Conservation (phyloP, 2,329 filamentous ascomycete genomes). For the Monilinia polystroma region DNA sequence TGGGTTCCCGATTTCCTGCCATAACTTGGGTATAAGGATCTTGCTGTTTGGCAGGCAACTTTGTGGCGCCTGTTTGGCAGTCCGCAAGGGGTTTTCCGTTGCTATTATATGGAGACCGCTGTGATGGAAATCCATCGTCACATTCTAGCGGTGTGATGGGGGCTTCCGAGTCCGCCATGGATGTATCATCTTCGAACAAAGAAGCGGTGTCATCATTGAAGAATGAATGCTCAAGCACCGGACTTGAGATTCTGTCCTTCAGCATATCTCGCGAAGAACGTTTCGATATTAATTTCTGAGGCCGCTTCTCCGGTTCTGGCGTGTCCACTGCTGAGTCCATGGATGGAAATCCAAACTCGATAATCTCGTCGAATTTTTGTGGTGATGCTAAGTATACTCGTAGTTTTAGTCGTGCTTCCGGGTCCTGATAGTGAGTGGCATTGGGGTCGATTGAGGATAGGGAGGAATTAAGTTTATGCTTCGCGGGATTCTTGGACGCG, state of each 20-base stretch:
- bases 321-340: slow-evolving; percentile 46
- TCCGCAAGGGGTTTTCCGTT: slow-evolving; percentile 43
- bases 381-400: slow-evolving; percentile 83
- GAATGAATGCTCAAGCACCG: slow-evolving; percentile 57
- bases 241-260: slow-evolving; percentile 39
- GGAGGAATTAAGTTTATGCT: slow-evolving; percentile 39
- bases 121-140: slow-evolving; percentile 36
- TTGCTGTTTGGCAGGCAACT: slow-evolving; percentile 35
- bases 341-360: slow-evolving; percentile 89
- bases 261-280: slow-evolving; percentile 27
- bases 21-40: slow-evolving; percentile 51
- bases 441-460: slow-evolving; percentile 62
- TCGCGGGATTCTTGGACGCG: slow-evolving; percentile 30
- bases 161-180: slow-evolving; percentile 58
- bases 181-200: slow-evolving; percentile 54
- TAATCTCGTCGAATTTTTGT: slow-evolving; percentile 92
- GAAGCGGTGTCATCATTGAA: slow-evolving; percentile 58
- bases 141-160: slow-evolving; percentile 37
- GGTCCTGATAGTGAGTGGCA: slow-evolving; percentile 85
- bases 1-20: slow-evolving; percentile 79
- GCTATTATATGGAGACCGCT: slow-evolving; percentile 30
- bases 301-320: slow-evolving; percentile 40
- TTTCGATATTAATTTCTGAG: slow-evolving; percentile 30
- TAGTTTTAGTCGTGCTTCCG: slow-evolving; percentile 81
- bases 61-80: slow-evolving; percentile 39